Evolutionary conservation across 257 asterid species (phyloP), one percentile per base, ranked within the genome.

Genomic region (Nicotiana tabacum): DNA sequence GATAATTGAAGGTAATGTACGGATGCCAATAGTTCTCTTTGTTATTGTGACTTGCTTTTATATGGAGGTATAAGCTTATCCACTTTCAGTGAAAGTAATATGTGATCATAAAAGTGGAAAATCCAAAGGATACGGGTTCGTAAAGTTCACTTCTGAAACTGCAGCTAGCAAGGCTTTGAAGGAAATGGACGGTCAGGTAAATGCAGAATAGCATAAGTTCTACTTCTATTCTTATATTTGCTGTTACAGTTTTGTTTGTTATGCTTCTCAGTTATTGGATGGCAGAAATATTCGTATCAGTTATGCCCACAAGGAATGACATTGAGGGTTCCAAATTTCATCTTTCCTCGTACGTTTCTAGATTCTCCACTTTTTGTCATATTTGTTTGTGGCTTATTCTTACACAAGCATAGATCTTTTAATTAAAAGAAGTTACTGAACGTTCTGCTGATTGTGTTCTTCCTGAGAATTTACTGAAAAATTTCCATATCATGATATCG

Each of bases 121-220:
- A 85, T 93, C 97, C 21, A 92, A 90, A 86, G 98, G 98, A 76
- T 95, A 89, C 29, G 98, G 96, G 81, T 93, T 95, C 83, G 95
- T 93, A 66, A 84, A 85, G 66, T 93, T 85, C 84, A 70, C 92
- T 4, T 79, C 87, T 12, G 91, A 89, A 77, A 72, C 64, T 33
- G 91, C 90, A 9, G 95, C 98, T 37, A 83, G 72, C 88, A 87
- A 90, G 70, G 98, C 98, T 84, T 79, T 92, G 65, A 83, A 85
- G 85, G 95, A 92, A 89, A 89, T 95, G 97, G 82, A 91, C 60
- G 94, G 94, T 55, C 92, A 78, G 90, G 97, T 94, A 87, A 68
- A 84, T 86, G 30, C 43, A 10, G 70, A 24, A 11, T 76, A 65
- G 15, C 35, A 2, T n/a, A 29, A 64, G 13, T 3, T 33, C 56